A percentile compares a stretch with the other conserved stretches of the same genome.
phyloP scores from a whole-genome alignment of 768 basidiomycete species.

The Lyophyllum semitale region DNA sequence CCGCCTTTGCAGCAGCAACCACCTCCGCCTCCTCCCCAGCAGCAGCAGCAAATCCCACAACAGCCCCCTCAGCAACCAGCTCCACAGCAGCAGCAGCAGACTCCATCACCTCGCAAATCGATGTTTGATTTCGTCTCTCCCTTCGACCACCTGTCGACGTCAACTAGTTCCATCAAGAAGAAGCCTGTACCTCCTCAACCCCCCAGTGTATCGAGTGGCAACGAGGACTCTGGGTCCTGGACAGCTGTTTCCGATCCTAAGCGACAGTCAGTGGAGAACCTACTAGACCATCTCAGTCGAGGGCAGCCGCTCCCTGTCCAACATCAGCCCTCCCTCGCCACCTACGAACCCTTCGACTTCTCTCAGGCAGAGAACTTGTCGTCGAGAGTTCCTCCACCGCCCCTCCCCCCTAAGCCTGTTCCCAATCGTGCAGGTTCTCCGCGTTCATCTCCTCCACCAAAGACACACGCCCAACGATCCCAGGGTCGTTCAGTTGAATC shows the following conservation, averaged over 20 bases:
- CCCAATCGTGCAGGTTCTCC: constrained; percentile 54
- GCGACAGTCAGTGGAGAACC: constrained; percentile 81
- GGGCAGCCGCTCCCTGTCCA: constrained; percentile 37
- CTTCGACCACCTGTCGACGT: constrained; percentile 74
- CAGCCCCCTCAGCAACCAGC: constrained; percentile 24
- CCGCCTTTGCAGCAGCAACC: constrained; percentile 27
- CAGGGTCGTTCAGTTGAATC: constrained; percentile 55
- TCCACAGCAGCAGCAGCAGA: constrained; percentile 40
- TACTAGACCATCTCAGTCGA: constrained; percentile 72
- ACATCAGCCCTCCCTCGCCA: constrained; percentile 35
- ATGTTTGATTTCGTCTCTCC: constrained; percentile 87
- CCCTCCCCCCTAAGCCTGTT: constrained; percentile 62
- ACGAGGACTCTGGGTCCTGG: constrained; percentile 64
- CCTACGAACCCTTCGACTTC: constrained; percentile 53
- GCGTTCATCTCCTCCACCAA: constrained; percentile 64
- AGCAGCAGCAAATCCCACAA: constrained; percentile 24
- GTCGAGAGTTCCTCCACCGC: constrained; percentile 56
- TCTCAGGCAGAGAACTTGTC: constrained; percentile 44
- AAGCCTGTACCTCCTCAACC: constrained; percentile 61
- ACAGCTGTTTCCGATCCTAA: constrained; percentile 60
- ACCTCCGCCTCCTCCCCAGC: constrained; percentile 40
- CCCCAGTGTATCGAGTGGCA: constrained; percentile 41
- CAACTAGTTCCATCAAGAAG: constrained; percentile 57
- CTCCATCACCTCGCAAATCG: constrained; percentile 73
- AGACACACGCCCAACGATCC: constrained; percentile 50